Evolutionary conservation across 106 monocot species (phyloP), one percentile per base, ranked within the genome.

Genomic region (Ottelia alismoides): DNA sequence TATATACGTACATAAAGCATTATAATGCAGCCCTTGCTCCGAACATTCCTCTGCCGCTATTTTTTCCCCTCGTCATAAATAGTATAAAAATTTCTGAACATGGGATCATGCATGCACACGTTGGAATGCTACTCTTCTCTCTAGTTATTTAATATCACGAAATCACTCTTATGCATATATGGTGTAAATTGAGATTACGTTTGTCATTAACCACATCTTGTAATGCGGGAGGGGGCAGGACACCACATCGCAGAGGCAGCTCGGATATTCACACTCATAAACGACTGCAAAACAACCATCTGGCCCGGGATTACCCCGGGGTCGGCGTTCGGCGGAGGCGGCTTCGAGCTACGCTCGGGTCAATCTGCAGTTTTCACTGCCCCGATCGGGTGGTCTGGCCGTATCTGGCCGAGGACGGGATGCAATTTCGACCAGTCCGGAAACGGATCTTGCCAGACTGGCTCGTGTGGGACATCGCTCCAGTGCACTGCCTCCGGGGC

Each of bases 331-430:
- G 63, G 63, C 46, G 86, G 86, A 20, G 86, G 82, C 6, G 92
- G 92, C 6, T 79, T 92, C 29, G 23, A 54, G 20, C 70, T 92
- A 18, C 62, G 64, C 11, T 2, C 76, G 7, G 92, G 92, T 45
- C 73, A 86, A 31, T 82, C 92, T 10, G 45, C 72, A 1, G 73
- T 82, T 31, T 57, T 92, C 72, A 79, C 46, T 12, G 82, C 86
- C 12, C 92, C 92, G 0, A 69, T 70, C 20, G 82, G 71, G 20
- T 92, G 92, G 92, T 65, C 67, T 2, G 92, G 92, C n/a, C 85
- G 92, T 9, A 86, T 92, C 45, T 92, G 92, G 92, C 86, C 67
- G 30, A 76, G 92, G n/a, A 86, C 92, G 1, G 85, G 78, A 25
- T 92, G 92, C 68, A 10, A 65, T 76, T 92, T 92, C 65, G 74